Evolutionary conservation across 768 basidiomycete species (phyloP).

Genomic region (Leccinum arenicola): DNA sequence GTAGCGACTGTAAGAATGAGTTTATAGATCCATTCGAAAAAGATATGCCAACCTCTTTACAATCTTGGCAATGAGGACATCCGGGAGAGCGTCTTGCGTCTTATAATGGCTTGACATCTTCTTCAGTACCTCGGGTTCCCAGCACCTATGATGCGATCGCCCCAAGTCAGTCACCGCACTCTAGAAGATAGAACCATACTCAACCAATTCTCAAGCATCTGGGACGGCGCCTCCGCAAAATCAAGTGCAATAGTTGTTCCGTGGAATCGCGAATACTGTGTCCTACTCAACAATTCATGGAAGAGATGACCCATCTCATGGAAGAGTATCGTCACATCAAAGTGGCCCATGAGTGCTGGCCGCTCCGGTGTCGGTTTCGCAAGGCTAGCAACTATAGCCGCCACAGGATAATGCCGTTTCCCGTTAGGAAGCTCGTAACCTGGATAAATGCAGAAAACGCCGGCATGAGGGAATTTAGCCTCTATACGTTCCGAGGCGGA

Average conservation of each 20-base stretch:
- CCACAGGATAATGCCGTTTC: conserved; percentile 65
- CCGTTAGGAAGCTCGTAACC: conserved; percentile 60
- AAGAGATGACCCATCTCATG: conserved; percentile 85
- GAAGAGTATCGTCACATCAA: conserved; percentile 88
- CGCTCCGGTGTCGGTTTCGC: conserved; percentile 80
- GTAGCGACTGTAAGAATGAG: conserved; percentile 48
- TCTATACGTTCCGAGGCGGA: conserved; percentile 36
- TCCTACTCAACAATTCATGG: conserved; percentile 66
- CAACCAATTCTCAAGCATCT: conserved; percentile 91
- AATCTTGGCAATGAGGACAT: conserved; percentile 71
- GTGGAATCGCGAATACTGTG: conserved; percentile 75
- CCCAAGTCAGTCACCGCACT: not conserved
- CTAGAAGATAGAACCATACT: not conserved
- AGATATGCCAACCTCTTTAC: conserved; percentile 53
- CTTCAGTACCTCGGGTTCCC: conserved; percentile 75
- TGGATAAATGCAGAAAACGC: conserved; percentile 74
- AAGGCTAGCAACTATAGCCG: conserved; percentile 89
- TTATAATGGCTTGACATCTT: conserved; percentile 79
- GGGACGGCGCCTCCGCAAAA: conserved; percentile 87
- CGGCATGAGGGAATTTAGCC: conserved; percentile 82
- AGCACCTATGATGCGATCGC: conserved; percentile 48
- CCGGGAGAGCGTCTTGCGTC: conserved; percentile 65
- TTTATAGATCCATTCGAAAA: not conserved
- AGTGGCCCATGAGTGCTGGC: conserved; percentile 83
- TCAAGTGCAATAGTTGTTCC: conserved; percentile 79